Evolutionary conservation across 805 yeast genomes (phyloP).

Genomic region (Saccharomycopsis fermentans): DNA sequence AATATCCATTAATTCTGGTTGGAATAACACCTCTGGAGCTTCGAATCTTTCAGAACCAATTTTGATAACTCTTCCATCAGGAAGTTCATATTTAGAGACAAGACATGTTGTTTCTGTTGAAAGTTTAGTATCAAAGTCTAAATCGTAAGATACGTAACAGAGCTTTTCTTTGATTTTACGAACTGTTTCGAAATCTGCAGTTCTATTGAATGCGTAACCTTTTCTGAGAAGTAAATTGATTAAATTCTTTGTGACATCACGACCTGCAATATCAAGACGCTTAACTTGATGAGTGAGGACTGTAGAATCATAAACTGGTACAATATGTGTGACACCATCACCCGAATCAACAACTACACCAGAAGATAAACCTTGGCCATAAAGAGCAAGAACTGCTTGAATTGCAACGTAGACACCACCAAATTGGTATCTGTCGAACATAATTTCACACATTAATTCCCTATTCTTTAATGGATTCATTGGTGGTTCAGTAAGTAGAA

Average conservation of each 20-base stretch:
- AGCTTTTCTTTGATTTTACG: constrained; percentile 95
- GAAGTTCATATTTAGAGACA: constrained; percentile 85
- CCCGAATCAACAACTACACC: constrained; percentile 99
- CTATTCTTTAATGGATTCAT: constrained; percentile 91
- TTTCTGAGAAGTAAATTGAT: constrained; percentile 85
- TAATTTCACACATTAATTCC: constrained; percentile 82
- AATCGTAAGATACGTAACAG: constrained; percentile 91
- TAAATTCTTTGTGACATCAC: constrained; percentile 95
- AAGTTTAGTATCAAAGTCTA: constrained; percentile 77
- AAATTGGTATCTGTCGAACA: constrained; percentile 85
- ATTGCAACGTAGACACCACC: constrained; percentile 93
- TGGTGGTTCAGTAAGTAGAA: constrained; percentile 93
- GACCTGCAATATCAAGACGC: constrained; percentile 93
- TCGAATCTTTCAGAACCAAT: constrained; percentile 94
- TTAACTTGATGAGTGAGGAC: constrained; percentile 91
- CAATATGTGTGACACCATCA: constrained; percentile 97
- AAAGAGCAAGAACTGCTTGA: constrained; percentile 95
- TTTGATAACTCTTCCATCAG: constrained; percentile 91
- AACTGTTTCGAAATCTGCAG: constrained; percentile 97
- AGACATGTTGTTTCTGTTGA: constrained; percentile 93
- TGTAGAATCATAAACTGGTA: constrained; percentile 94
- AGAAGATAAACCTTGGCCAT: constrained; percentile 92
- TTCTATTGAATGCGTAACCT: constrained; percentile 96
- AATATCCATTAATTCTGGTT: constrained; percentile 87
- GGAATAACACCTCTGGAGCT: constrained; percentile 95